Evolutionary conservation across 352 stramenopile species (phyloP), one percentile per base, ranked within the genome.

Genomic region (Blastocystis sp.): DNA sequence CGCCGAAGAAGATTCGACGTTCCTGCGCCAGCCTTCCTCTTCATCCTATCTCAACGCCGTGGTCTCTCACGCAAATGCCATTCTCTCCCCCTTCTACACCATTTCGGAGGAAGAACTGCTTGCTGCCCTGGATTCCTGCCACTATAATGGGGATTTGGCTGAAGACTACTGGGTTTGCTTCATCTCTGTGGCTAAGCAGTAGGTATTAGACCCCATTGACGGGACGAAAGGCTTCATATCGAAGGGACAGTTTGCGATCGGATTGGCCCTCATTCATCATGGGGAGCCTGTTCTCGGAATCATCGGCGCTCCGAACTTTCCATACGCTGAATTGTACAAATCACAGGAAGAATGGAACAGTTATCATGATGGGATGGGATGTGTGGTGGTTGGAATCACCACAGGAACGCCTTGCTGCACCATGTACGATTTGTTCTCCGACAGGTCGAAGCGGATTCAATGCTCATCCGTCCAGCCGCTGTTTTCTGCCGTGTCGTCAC

Each of bases 161-260:
- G 43, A 70, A 7, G 61, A 69, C n/a, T 84, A 84, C 42, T 84
- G 74, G 74, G 60, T 76, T 57, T 6, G 10, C 17, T 21, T 38
- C 11, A 17, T 52, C 1, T 17, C 3, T 14, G 3, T 9, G 21
- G n/a, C 9, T 82, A 17, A 82, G 4, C 62, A 65, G n/a, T 82
- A 70, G 74, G 74, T 88, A 11, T 65, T 89, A 24, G 84, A 89
- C 34, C 84, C 84, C 14, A 89, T 89, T n/a, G 84, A 89, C 45
- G 84, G 84, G 6, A 89, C 84, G n/a, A 89, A 89, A 38, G 84
- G 84, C 14, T 89, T 89, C 48, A 79, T 89, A 10, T 43, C 21
- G n/a, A 71, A 89, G 14, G 43, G 57, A 24, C 63, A 89, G 34
- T 89, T 81, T 38, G 57, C 84, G 10, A 87, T 89, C n/a, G 84